phyloP scores from a whole-genome alignment of 2,329 filamentous ascomycete genomes.

The Stachybotrys chartarum region DNA sequence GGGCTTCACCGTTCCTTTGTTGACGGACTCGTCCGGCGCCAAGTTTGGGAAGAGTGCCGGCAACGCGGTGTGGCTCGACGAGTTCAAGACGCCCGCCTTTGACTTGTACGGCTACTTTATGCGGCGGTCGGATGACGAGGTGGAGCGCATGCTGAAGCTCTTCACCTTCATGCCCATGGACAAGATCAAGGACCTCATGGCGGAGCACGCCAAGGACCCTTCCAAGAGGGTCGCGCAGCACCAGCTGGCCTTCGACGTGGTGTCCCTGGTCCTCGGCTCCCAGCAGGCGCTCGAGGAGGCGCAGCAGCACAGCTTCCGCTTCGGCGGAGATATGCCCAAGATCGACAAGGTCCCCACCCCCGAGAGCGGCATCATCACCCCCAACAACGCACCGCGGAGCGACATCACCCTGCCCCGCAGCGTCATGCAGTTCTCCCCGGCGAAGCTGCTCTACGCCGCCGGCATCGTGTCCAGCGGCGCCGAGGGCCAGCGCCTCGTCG shows the following conservation, averaged over 20 bases:
- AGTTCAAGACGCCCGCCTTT: conserved; percentile 70
- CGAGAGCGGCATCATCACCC: conserved; percentile 24
- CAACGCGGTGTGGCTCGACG: conserved; percentile 90
- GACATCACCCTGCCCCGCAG: conserved; percentile 54
- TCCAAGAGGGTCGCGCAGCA: conserved; percentile 76
- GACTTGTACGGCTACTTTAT: conserved; percentile 91
- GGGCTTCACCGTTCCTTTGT: conserved; percentile 83
- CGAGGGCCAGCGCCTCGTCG: conserved; percentile 53
- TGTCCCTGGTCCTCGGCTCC: conserved; percentile 70
- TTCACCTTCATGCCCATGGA: conserved; percentile 79
- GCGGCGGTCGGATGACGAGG: conserved; percentile 70
- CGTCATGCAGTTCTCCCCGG: conserved; percentile 49
- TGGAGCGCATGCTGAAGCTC: conserved; percentile 75
- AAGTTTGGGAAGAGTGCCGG: conserved; percentile 96
- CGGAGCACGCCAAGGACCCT: conserved; percentile 59
- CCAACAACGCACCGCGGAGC: conserved; percentile 41
- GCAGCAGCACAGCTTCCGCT: conserved; percentile 42
- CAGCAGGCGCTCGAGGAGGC: conserved; percentile 57
- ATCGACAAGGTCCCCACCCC: conserved; percentile 20
- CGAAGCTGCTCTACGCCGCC: conserved; percentile 50
- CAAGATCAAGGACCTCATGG: conserved; percentile 62
- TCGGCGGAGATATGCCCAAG: conserved; percentile 26
- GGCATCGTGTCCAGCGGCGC: conserved; percentile 49
- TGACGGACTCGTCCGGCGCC: conserved; percentile 76
- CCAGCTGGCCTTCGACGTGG: conserved; percentile 71